Percentiles rank a stretch among this genome's conserved stretches.
phyloP scores from a whole-genome alignment of 1,139 yeast genomes.

The Meyerozyma carpophila region DNA sequence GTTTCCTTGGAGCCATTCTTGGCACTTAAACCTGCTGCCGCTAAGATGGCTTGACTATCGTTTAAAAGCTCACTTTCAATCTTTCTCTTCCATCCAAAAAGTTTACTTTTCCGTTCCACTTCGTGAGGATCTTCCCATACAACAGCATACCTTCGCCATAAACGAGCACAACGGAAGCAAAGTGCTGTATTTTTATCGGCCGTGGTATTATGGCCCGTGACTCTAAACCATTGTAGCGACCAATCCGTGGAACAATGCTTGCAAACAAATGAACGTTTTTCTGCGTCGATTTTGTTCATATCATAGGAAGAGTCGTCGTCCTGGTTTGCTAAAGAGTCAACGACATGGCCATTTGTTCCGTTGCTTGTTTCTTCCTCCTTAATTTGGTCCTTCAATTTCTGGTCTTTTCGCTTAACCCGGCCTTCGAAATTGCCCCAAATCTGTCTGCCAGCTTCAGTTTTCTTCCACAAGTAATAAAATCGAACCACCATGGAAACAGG shows the following conservation, averaged over 20 bases:
- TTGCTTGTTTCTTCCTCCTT: conserved; percentile 9
- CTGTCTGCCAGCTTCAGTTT: conserved; percentile 64
- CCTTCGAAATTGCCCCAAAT: conserved; percentile 87
- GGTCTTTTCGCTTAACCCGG: conserved; percentile 51
- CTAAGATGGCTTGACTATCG: conserved; percentile 58
- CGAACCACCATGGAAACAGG: conserved; percentile 74
- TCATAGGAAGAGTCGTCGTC: conserved; percentile 73
- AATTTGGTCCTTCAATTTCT: conserved; percentile 28
- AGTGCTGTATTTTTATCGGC: conserved; percentile 45
- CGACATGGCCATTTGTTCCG: conserved; percentile 7
- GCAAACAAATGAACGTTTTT: conserved; percentile 45
- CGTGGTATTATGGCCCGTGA: conserved; percentile 56
- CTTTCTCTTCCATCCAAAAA: conserved; percentile 51
- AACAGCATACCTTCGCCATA: conserved; percentile 90
- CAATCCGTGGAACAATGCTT: conserved; percentile 55
- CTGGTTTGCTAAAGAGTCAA: conserved; percentile 49
- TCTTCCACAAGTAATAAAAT: conserved; percentile 88
- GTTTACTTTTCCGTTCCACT: conserved; percentile 45
- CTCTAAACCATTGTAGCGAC: conserved; percentile 64
- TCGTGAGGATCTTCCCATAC: conserved; percentile 83
- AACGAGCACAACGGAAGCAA: conserved; percentile 79
- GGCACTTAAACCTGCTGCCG: conserved; percentile 25
- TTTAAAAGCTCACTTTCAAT: conserved; percentile 67
- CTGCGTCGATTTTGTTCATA: conserved; percentile 33
- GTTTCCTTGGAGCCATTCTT: neutral